Conservation (phyloP, 2,329 filamentous ascomycete species). For the Epichloe sibirici region DNA sequence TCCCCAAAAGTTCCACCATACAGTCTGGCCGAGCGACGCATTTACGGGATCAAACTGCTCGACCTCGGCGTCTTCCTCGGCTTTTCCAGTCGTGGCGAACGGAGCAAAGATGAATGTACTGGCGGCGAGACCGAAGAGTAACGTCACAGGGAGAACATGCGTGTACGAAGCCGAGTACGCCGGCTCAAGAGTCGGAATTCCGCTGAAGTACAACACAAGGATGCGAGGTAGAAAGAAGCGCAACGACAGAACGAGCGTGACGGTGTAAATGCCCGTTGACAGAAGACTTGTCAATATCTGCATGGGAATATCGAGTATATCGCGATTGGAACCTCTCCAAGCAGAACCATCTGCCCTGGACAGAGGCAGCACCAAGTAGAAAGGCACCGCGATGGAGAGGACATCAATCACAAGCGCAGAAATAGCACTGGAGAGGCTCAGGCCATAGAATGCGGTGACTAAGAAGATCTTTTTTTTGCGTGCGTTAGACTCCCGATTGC, state of each 20-base stretch:
- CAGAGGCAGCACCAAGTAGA: conserved; percentile 58
- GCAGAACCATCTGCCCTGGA: conserved; percentile 50
- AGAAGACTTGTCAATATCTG: conserved; percentile 54
- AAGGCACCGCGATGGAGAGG: conserved; percentile 57
- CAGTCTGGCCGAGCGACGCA: conserved; percentile 55
- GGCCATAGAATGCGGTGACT: conserved; percentile 63
- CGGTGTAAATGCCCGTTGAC: conserved; percentile 59
- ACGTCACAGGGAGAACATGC: conserved; percentile 45
- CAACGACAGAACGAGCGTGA: conserved; percentile 59
- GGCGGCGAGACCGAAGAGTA: conserved; percentile 54
- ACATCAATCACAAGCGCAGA: conserved; percentile 56
- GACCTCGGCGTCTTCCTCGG: conserved; percentile 34
- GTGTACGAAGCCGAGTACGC: conserved; percentile 53
- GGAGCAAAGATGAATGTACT: conserved; percentile 69
- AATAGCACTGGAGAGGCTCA: conserved; percentile 48
- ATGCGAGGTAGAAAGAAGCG: conserved; percentile 57
- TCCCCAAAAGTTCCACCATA: conserved; percentile 63
- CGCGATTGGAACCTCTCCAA: conserved; percentile 42
- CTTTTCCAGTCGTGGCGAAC: conserved; percentile 40
- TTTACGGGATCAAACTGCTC: conserved; percentile 49
- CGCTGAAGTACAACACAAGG: conserved; percentile 65
- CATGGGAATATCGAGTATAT: conserved; percentile 53
- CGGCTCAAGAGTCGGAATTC: conserved; percentile 53
- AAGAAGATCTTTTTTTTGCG: conserved; percentile 48
- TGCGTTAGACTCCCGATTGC: not conserved